Percentiles rank a stretch among this genome's conserved stretches.
Conservation (phyloP, 2,329 filamentous ascomycete species). For the Fusarium siculi region DNA sequence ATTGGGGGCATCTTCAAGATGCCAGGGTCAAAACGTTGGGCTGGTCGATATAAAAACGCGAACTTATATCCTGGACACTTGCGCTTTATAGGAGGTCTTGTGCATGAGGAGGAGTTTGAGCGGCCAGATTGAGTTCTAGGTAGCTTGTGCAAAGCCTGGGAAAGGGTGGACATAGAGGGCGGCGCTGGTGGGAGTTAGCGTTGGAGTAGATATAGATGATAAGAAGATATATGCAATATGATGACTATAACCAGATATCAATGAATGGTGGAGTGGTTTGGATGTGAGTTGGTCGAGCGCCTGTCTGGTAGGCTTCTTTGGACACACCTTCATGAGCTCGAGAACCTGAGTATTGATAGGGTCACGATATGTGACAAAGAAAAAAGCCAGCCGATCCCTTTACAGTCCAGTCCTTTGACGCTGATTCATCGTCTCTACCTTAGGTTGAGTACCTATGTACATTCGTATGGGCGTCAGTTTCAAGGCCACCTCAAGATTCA, state of each 20-base stretch:
- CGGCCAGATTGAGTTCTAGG: not conserved
- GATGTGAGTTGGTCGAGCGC: not conserved
- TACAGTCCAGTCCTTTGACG: not conserved
- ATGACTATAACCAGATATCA: constrained; percentile 1
- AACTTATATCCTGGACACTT: constrained; percentile 23
- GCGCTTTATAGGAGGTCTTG: not conserved
- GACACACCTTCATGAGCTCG: not conserved
- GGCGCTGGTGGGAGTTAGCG: not conserved
- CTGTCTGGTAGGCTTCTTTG: not conserved
- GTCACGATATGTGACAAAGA: not conserved
- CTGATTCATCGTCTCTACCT: not conserved
- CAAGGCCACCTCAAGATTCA: not conserved
- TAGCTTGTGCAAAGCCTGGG: not conserved
- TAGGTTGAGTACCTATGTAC: no score
- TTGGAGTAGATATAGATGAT: constrained; percentile 23
- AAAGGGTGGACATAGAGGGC: constrained; percentile 1
- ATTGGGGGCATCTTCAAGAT: constrained; percentile 35
- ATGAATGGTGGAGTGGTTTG: not conserved
- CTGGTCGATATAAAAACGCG: constrained; percentile 32
- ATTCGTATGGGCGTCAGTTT: not conserved
- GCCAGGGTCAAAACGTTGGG: constrained; percentile 37
- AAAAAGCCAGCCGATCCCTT: not conserved
- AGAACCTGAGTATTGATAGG: not conserved
- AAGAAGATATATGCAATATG: not conserved
- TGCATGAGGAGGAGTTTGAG: constrained; percentile 2